A percentile compares a stretch with the other conserved stretches of the same genome.
Conservation (phyloP, 2,329 filamentous ascomycete genomes). For the Phoma sp. region DNA sequence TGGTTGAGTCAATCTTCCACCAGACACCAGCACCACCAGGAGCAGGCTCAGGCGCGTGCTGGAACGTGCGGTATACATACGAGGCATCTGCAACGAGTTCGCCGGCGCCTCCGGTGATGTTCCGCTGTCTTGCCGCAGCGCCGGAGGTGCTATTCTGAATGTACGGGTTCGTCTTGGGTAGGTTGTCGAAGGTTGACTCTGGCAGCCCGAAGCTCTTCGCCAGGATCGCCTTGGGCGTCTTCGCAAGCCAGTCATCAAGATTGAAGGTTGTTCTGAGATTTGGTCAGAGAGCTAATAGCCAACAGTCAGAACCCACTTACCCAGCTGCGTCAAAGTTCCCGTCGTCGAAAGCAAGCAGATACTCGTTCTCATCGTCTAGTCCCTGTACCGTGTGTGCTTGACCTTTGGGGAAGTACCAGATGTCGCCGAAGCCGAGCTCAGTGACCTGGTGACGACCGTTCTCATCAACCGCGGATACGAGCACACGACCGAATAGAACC, state of each 20-base stretch:
- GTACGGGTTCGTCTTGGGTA: conserved; percentile 67
- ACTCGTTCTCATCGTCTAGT: conserved; percentile 72
- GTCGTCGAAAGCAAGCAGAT: conserved; percentile 71
- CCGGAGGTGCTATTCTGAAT: conserved; percentile 63
- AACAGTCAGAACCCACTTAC: conserved; percentile 44
- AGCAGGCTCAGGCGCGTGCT: conserved; percentile 64
- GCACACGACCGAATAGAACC: conserved; percentile 65
- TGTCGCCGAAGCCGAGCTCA: conserved; percentile 66
- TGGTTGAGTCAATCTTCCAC: conserved; percentile 70
- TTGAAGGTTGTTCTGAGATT: conserved; percentile 70
- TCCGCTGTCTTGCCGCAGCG: conserved; percentile 50
- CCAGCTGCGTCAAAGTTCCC: conserved; percentile 70
- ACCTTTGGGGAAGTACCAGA: conserved; percentile 75
- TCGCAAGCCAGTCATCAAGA: conserved; percentile 73
- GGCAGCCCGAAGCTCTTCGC: conserved; percentile 74
- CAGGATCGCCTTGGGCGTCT: conserved; percentile 69
- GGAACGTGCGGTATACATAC: conserved; percentile 67
- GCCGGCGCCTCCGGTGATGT: conserved; percentile 58
- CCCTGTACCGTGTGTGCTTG: conserved; percentile 70
- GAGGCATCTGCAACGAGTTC: conserved; percentile 64
- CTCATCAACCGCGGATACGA: conserved; percentile 69
- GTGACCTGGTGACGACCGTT: conserved; percentile 64
- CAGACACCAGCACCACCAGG: conserved; percentile 69
- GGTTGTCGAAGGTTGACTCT: conserved; percentile 64
- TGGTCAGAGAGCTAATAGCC: conserved; percentile 3